These are phyloP conservation scores for Puccinia polysora DNA, from an alignment of 1,284 basidiomycete species.

Conservation along the genomic window DNA sequence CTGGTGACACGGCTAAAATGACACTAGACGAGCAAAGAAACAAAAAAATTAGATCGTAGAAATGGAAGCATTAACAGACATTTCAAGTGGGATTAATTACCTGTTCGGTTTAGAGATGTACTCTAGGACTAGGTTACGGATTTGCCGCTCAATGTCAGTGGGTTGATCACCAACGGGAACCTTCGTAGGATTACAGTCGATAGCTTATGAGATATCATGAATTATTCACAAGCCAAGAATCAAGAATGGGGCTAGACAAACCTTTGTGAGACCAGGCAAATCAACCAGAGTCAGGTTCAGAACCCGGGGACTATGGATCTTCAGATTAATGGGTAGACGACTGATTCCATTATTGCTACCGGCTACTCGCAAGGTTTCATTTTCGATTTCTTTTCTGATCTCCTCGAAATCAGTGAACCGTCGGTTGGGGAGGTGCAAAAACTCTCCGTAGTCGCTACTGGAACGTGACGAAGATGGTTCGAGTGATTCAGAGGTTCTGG, in stretches of 20 bases:
- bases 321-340: conserved; percentile 86
- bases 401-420: conserved; percentile 92
- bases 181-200: too few species aligned
- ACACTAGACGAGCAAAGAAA: conserved; percentile 60
- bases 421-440: conserved; percentile 83
- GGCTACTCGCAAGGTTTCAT: conserved; percentile 93
- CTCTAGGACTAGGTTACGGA: conserved; percentile 84
- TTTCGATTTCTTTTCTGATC: conserved; percentile 92
- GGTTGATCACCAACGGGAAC: conserved; percentile 73
- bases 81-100: conserved; percentile 56
- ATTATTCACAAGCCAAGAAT: too few species aligned
- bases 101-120: conserved; percentile 96
- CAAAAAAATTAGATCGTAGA: background rate
- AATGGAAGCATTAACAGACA: background rate
- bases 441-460: conserved; percentile 84
- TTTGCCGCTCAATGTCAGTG: conserved; percentile 92
- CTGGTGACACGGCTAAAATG: conserved; percentile 90
- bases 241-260: conserved; percentile 48
- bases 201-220: too few species aligned
- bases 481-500: conserved; percentile 55
- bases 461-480: conserved; percentile 43
- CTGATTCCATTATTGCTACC: conserved; percentile 99
- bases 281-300: conserved; percentile 93
- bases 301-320: conserved; percentile 92
- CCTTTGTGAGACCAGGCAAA: conserved; percentile 91